phyloP scores from a whole-genome alignment of 331 rosid species.

The Phaseolus coccineus region DNA sequence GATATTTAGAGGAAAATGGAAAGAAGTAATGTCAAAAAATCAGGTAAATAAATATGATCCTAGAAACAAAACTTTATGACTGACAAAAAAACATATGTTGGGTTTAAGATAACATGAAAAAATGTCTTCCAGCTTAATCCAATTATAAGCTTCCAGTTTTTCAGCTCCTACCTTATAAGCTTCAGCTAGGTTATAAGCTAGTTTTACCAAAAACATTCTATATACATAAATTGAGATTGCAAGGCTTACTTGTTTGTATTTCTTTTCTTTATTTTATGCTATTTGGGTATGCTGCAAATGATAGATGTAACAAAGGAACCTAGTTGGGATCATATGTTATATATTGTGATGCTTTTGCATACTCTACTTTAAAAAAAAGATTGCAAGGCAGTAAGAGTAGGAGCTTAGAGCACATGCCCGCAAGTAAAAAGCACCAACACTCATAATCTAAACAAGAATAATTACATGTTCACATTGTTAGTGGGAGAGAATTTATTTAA shows the following conservation, averaged over 20 bases:
- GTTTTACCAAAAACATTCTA: not conserved
- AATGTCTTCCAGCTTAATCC: slow-evolving; percentile 19
- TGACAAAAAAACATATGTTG: not conserved
- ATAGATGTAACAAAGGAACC: too few relatives aligned
- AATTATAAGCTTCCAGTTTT: not conserved
- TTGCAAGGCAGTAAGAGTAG: not conserved
- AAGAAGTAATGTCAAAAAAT: slow-evolving; percentile 2
- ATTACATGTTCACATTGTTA: not conserved
- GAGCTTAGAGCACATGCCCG: slow-evolving; percentile 8
- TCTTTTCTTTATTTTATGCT: too few relatives aligned
- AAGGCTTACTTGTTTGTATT: not conserved
- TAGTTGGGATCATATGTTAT: too few relatives aligned
- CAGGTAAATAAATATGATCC: slow-evolving; percentile 1
- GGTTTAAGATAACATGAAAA: slow-evolving; percentile 9
- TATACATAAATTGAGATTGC: slow-evolving; percentile 7
- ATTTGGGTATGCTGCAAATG: too few relatives aligned
- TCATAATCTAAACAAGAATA: not conserved
- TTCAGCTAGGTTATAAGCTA: too few relatives aligned
- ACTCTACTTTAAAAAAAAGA: too few relatives aligned
- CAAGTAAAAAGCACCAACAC: slow-evolving; percentile 10
- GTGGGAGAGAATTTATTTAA: not conserved
- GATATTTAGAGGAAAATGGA: slow-evolving; percentile 12
- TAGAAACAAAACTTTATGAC: slow-evolving; percentile 16
- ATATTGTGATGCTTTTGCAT: too few relatives aligned
- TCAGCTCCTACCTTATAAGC: too few relatives aligned